Evolutionary conservation across 75 land plant species (phyloP), one percentile per base, ranked within the genome.

Genomic region (Adiantum capillusveneris): DNA sequence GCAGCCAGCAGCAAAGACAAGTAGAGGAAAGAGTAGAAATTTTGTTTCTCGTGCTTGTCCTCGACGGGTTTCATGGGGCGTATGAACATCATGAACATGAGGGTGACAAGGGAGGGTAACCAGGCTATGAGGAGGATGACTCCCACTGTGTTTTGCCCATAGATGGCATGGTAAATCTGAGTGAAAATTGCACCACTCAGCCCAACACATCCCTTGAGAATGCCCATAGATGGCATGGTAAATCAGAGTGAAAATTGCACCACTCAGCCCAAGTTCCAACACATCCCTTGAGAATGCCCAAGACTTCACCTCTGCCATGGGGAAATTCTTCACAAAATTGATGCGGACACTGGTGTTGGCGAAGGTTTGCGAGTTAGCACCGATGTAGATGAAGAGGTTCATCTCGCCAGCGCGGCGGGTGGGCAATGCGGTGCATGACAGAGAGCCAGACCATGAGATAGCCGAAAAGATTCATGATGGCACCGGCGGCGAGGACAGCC

Each of bases 241-340:
- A n/a, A n/a, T n/a, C n/a, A n/a, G n/a, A n/a, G n/a, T n/a, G n/a
- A n/a, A n/a, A n/a, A n/a, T n/a, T n/a, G n/a, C n/a, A n/a, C n/a
- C n/a, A n/a, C n/a, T n/a, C n/a, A n/a, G n/a, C n/a, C n/a, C n/a
- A n/a, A n/a, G n/a, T n/a, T n/a, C n/a, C n/a, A n/a, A n/a, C n/a
- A n/a, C n/a, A n/a, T n/a, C n/a, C n/a, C n/a, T n/a, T n/a, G n/a
- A n/a, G n/a, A n/a, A n/a, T n/a, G n/a, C n/a, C n/a, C n/a, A n/a
- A n/a, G n/a, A 80, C 84, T 0, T 67, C 56, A 22, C 85, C 85
- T 27, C 85, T 65, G 70, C 79, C n/a, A n/a, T n/a, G n/a, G n/a
- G n/a, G n/a, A n/a, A n/a, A n/a, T n/a, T n/a, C n/a, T n/a, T n/a
- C 44, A 82, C 85, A 46, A 72, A 60, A 25, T 79, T 64, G 54